Evolutionary conservation across 441 rosid species (phyloP).

Genomic region (Arabidopsis hybrid): DNA sequence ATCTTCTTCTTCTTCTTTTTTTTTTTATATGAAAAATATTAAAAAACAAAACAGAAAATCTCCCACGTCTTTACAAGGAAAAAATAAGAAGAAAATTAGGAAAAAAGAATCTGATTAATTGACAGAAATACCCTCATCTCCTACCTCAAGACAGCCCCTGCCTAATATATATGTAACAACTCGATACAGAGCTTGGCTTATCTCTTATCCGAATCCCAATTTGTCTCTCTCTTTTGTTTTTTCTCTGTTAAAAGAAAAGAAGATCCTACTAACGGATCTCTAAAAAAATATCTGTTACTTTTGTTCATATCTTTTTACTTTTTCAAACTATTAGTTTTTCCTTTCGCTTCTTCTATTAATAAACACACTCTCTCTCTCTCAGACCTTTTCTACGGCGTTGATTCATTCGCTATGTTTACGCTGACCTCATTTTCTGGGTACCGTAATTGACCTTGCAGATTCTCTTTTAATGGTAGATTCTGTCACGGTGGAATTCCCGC

Average conservation of each 20-base stretch:
- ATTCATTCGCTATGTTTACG: slow-evolving; percentile 3
- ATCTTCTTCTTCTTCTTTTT: too few relatives aligned
- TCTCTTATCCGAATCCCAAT: slow-evolving; percentile 38
- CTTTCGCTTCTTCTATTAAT: neutral
- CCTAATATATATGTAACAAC: slow-evolving; percentile 23
- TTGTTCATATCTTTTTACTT: neutral
- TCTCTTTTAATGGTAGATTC: neutral
- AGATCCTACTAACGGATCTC: neutral
- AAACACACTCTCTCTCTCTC: neutral
- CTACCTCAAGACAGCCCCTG: slow-evolving; percentile 2
- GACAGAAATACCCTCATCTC: slow-evolving; percentile 38
- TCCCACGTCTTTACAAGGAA: too few relatives aligned
- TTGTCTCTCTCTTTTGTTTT: neutral
- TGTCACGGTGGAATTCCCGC: slow-evolving; percentile 5
- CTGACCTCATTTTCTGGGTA: neutral
- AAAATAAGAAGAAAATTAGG: too few relatives aligned
- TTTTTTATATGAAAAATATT: too few relatives aligned
- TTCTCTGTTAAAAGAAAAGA: neutral
- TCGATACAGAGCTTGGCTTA: slow-evolving; percentile 32
- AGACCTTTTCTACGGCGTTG: neutral
- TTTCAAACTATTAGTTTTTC: neutral
- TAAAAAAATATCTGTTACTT: neutral
- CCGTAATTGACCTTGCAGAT: neutral
- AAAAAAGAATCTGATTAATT: neutral
- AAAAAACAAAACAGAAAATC: too few relatives aligned